Percentiles rank a stretch among this genome's conserved stretches.
phyloP scores from a whole-genome alignment of 306 rosid species.

The Trichosanthes truncata region DNA sequence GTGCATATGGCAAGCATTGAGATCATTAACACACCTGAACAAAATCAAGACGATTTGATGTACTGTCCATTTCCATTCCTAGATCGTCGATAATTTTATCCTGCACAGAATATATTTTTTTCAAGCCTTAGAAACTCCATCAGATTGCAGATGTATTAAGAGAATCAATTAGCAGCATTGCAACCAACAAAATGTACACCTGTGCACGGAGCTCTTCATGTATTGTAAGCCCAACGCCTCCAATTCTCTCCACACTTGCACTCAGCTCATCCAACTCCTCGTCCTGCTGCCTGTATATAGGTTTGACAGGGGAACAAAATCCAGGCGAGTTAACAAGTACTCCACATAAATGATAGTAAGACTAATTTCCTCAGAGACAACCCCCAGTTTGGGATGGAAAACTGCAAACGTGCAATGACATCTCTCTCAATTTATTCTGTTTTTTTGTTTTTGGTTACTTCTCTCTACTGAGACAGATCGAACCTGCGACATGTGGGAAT shows the following conservation, averaged over 20 bases:
- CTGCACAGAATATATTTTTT: constrained; percentile 28
- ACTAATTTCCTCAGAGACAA: background rate
- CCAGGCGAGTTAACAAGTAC: background rate
- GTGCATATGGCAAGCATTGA: background rate
- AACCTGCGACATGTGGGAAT: no score
- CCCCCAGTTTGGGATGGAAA: background rate
- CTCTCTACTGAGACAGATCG: no score
- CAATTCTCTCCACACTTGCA: constrained; percentile 83
- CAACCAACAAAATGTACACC: constrained; percentile 34
- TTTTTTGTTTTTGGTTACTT: background rate
- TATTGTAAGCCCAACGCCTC: constrained; percentile 96
- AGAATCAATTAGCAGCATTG: background rate
- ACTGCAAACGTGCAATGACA: background rate
- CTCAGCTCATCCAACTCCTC: constrained; percentile 95
- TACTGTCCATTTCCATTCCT: constrained; percentile 86
- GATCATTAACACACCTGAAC: constrained; percentile 62
- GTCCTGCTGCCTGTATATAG: constrained; percentile 65
- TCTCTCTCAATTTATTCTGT: background rate
- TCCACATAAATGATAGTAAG: background rate
- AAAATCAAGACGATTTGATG: constrained; percentile 89
- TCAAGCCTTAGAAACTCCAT: background rate
- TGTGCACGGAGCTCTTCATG: constrained; percentile 87
- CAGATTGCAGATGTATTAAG: background rate
- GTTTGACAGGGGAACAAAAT: constrained; percentile 17
- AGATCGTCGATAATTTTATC: constrained; percentile 81